Evolutionary conservation across 83 land plant genomes (phyloP).

Genomic region (Larix sibirica): DNA sequence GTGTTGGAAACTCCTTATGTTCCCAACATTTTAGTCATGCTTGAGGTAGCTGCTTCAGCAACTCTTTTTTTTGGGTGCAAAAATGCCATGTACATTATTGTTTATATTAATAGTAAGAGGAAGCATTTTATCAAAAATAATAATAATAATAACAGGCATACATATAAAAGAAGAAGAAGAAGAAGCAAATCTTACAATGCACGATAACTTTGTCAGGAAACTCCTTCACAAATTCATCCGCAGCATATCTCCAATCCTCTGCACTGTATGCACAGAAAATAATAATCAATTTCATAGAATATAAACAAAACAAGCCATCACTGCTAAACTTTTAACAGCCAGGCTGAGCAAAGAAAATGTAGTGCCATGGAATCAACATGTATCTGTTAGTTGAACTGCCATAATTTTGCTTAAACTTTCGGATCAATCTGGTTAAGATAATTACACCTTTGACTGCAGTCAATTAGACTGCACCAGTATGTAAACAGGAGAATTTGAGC

Average conservation of each 20-base stretch:
- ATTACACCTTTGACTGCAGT: neutral
- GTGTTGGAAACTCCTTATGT: neutral
- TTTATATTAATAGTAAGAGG: too few relatives aligned
- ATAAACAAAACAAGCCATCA: constrained; percentile 5
- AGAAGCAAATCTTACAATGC: constrained; percentile 43
- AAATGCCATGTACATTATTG: too few relatives aligned
- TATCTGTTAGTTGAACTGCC: neutral
- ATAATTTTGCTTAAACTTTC: neutral
- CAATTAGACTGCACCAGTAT: neutral
- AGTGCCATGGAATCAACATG: neutral
- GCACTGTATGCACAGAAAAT: constrained; percentile 39
- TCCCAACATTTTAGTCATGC: too few relatives aligned
- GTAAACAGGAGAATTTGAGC: too few relatives aligned
- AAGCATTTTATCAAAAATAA: neutral
- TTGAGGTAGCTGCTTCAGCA: too few relatives aligned
- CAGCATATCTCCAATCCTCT: constrained; percentile 65
- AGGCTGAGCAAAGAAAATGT: neutral
- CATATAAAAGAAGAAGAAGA: neutral
- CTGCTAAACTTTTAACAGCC: neutral
- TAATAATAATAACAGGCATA: neutral
- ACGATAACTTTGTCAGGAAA: constrained; percentile 57
- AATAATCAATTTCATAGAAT: neutral
- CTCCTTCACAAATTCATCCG: constrained; percentile 41
- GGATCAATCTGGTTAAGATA: neutral
- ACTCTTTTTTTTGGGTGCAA: too few relatives aligned